phyloP scores from a whole-genome alignment of 2,329 filamentous ascomycete genomes.

The Periconia sp. region DNA sequence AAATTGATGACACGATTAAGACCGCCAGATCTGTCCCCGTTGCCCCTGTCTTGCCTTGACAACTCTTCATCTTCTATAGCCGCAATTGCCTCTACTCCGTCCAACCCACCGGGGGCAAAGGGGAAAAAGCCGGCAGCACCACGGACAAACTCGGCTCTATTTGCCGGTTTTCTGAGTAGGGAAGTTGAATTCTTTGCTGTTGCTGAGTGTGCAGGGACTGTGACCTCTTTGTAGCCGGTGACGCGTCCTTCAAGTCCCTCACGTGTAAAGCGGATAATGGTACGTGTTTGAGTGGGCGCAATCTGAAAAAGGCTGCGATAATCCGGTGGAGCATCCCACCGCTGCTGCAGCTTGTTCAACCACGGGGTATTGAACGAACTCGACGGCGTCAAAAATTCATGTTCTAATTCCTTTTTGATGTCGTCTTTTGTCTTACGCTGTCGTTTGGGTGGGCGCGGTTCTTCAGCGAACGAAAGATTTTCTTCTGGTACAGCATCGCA shows the following conservation, averaged over 20 bases:
- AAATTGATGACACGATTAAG: constrained; percentile 88
- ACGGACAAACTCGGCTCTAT: constrained; percentile 85
- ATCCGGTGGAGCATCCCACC: constrained; percentile 81
- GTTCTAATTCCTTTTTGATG: constrained; percentile 71
- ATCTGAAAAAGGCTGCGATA: constrained; percentile 84
- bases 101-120: constrained; percentile 87
- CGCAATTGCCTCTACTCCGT: constrained; percentile 81
- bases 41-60: constrained; percentile 49
- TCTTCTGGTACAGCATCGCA: constrained; percentile 21
- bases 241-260: constrained; percentile 92
- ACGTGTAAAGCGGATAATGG: constrained; percentile 88
- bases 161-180: constrained; percentile 80
- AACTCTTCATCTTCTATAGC: constrained; percentile 77
- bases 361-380: constrained; percentile 78
- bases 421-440: constrained; percentile 59
- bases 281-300: constrained; percentile 88
- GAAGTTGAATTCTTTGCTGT: constrained; percentile 96
- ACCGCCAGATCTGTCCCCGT: constrained; percentile 48
- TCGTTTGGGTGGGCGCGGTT: constrained; percentile 55
- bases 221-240: constrained; percentile 91
- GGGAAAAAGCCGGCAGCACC: constrained; percentile 93
- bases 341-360: constrained; percentile 85
- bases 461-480: constrained; percentile 57
- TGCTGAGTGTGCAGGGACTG: constrained; percentile 82
- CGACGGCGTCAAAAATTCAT: constrained; percentile 77